These are phyloP conservation scores for Leishmania lainsoni DNA, from an alignment of 208 protist species.

Conservation along the genomic window DNA sequence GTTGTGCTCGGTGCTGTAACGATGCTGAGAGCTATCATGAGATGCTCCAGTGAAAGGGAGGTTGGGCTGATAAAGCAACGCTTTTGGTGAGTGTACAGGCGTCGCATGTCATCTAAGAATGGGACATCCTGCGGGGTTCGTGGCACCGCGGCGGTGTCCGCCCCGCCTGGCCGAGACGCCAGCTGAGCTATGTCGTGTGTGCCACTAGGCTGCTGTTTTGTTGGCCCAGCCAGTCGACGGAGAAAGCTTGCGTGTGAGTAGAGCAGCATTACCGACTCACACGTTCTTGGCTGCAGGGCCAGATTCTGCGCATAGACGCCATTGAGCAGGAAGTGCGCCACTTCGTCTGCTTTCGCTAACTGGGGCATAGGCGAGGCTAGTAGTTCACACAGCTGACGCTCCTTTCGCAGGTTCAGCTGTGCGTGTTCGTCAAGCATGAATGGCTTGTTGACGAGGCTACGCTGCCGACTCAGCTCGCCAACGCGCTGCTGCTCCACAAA, in stretches of 20 bases:
- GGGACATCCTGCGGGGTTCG: slow-evolving; percentile 46
- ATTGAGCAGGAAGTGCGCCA: slow-evolving; percentile 42
- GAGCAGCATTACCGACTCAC: slow-evolving; percentile 68
- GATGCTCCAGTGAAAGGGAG: slow-evolving; percentile 63
- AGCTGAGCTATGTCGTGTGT: neutral
- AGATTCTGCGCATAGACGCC: slow-evolving; percentile 56
- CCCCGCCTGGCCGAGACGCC: neutral
- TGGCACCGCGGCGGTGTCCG: neutral
- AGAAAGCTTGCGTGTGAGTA: slow-evolving; percentile 69
- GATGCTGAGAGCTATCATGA: slow-evolving; percentile 73
- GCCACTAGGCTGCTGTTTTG: neutral
- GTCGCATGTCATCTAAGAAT: slow-evolving; percentile 67
- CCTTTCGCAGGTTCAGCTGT: slow-evolving; percentile 70
- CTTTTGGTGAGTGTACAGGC: slow-evolving; percentile 75
- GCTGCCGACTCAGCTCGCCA: slow-evolving; percentile 58
- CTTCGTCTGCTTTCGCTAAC: slow-evolving; percentile 56
- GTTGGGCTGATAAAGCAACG: slow-evolving; percentile 67
- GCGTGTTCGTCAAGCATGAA: slow-evolving; percentile 53
- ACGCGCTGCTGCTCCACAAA: slow-evolving; percentile 52
- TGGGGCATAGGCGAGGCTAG: slow-evolving; percentile 64
- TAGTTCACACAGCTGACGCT: slow-evolving; percentile 72
- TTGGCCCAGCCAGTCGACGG: slow-evolving; percentile 38
- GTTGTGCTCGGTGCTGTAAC: slow-evolving; percentile 32
- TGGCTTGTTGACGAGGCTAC: slow-evolving; percentile 34
- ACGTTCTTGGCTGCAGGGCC: slow-evolving; percentile 52